Base-by-base conservation (phyloP, 192 early-diverging fungal species). In the Phycomyces blakesleeanus region DNA sequence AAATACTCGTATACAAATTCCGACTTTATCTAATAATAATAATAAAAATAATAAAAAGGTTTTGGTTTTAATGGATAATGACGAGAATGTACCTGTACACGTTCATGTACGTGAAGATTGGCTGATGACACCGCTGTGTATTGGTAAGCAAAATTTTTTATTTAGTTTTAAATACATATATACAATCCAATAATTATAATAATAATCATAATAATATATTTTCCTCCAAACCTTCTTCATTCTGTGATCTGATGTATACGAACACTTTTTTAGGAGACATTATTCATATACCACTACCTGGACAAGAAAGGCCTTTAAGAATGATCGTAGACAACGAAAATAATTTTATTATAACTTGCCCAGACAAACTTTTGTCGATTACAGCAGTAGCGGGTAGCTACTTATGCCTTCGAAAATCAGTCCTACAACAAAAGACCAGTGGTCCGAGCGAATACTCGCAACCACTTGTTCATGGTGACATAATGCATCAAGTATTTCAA, bases 401-500 rank as follows among this genome's bases (percentile, higher is more conserved):
- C 50, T 42, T 63, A 0, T 98, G 96, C 67, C 61, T 89, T 20
- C 84, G 96, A 5, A 87, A 84, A 40, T 84, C 90, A 0, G 86
- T 95, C 21, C 73, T 98, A 9, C 80, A 91, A 42, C 83, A 86
- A 52, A 78, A 89, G 27, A 66, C 91, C 4, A 60, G 44, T 53
- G 25, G 75, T 58, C 42, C 76, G 21, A 74, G 68, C 21, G 76
- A 80, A n/a, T 76, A 74, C 2, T 79, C 69, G 16, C 73, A 81
- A 0, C 74, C 88, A 8, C 69, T 91, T 72, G 78, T 96, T 51
- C 77, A 86, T 39, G 95, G 95, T n/a, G 81, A 70, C 15, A 70
- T 98, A n/a, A 66, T 93, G 16, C 96, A 98, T 64, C 78, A 87
- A 24, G 62, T 95, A 9, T 84, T 95, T 61, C 93, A 97, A 61